Conservation (phyloP, 1,284 basidiomycete species). For the Termitomyces sp. region DNA sequence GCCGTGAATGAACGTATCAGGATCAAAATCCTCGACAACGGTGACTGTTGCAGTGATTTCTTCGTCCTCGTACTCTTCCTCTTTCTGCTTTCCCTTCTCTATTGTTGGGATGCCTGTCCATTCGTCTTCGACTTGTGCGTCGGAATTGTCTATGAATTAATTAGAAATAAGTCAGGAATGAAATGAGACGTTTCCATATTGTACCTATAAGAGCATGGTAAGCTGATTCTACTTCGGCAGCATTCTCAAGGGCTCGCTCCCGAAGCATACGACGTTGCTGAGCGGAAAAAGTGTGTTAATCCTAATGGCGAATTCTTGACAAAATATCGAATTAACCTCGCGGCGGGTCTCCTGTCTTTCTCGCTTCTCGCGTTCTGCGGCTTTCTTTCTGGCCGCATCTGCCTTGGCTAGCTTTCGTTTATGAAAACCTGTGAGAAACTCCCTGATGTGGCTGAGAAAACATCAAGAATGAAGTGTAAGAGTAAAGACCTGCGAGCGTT, state of each 20-base stretch:
- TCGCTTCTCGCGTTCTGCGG: conserved; percentile 62
- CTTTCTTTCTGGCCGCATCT: conserved; percentile 65
- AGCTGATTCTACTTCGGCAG: conserved; percentile 63
- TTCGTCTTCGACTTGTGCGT: conserved; percentile 34
- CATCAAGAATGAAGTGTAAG: conserved; percentile 9
- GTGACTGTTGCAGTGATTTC: conserved; percentile 78
- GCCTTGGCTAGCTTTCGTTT: conserved; percentile 78
- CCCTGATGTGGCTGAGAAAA: conserved; percentile 38
- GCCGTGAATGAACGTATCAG: conserved; percentile 52
- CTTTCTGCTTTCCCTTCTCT: conserved; percentile 36
- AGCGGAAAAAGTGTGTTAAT: conserved; percentile 13
- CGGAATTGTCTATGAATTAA: conserved; percentile 14
- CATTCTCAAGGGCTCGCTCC: conserved; percentile 67
- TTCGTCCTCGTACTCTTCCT: conserved; percentile 69
- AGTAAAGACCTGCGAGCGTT: conserved; percentile 56
- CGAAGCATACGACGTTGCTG: conserved; percentile 68
- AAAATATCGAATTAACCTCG: conserved; percentile 45
- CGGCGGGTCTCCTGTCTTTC: conserved; percentile 61
- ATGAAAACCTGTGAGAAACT: conserved; percentile 83
- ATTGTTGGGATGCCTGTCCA: conserved; percentile 38
- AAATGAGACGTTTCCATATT: conserved; percentile 15
- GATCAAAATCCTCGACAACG: conserved; percentile 77
- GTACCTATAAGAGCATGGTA: conserved; percentile 53
- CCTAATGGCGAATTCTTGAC: conserved; percentile 10
- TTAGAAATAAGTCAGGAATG: conserved; percentile 1